Percentiles rank a stretch among this genome's conserved stretches.
Evolutionary conservation across 768 basidiomycete genomes (phyloP).

Genomic region (Mycena albidolilacea): DNA sequence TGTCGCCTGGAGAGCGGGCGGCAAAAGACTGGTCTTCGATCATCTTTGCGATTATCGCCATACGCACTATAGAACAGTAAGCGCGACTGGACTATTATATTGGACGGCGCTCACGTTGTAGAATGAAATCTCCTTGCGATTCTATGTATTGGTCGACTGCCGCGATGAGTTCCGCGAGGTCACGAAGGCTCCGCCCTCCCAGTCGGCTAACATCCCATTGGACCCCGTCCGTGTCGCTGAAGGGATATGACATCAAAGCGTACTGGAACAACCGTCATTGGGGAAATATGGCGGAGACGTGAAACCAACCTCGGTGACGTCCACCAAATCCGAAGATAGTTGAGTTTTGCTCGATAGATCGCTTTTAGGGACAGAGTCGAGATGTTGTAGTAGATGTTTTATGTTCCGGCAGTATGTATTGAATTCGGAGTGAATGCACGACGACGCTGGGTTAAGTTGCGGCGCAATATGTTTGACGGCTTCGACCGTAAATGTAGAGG

Average conservation of each 20-base stretch:
- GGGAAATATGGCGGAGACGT: neutral
- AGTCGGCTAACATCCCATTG: neutral
- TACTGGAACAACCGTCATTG: conserved; percentile 5
- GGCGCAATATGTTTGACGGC: neutral
- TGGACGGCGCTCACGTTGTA: conserved; percentile 9
- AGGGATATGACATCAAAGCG: neutral
- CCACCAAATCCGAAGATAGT: conserved; percentile 7
- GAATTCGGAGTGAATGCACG: neutral
- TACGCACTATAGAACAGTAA: conserved; percentile 3
- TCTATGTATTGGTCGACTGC: conserved; percentile 15
- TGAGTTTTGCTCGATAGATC: neutral
- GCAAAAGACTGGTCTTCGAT: conserved; percentile 3
- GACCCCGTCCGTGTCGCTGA: neutral
- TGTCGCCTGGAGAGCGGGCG: neutral
- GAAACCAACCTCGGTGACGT: conserved; percentile 11
- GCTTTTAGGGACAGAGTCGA: conserved; percentile 2
- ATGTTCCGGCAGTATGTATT: neutral
- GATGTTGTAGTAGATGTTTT: conserved; percentile 10
- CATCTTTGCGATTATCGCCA: conserved; percentile 9
- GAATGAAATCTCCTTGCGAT: conserved; percentile 12
- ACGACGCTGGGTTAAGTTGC: conserved; percentile 6
- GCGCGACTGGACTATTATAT: neutral
- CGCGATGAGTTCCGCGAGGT: neutral
- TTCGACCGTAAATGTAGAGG: neutral
- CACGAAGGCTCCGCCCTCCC: neutral